Evolutionary conservation across 495 filamentous ascomycete species (phyloP).

Genomic region (Penicillium dipodomyicola): DNA sequence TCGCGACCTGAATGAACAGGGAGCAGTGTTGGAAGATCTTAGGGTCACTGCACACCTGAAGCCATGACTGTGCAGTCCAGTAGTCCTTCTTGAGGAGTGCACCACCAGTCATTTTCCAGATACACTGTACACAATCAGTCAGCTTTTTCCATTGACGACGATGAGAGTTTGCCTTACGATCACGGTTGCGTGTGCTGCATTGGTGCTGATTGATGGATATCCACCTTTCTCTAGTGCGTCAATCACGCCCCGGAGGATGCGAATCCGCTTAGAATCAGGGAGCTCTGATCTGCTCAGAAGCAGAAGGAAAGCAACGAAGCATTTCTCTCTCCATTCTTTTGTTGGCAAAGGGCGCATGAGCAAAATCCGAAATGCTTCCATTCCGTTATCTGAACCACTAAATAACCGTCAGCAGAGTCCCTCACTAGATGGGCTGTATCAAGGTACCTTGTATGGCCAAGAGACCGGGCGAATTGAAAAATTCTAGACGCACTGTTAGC

Average conservation of each 20-base stretch:
- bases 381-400: background rate
- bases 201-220: conserved; percentile 42
- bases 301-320: conserved; percentile 55
- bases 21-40: conserved; percentile 62
- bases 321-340: conserved; percentile 61
- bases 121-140: conserved; percentile 49
- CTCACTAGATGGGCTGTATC: too few species aligned
- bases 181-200: conserved; percentile 67
- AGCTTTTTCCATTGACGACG: background rate
- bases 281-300: conserved; percentile 50
- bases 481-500: background rate
- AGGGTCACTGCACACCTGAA: conserved; percentile 60
- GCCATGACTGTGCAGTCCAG: conserved; percentile 65
- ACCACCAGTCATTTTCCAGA: conserved; percentile 73
- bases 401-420: background rate
- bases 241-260: conserved; percentile 37
- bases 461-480: background rate
- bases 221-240: conserved; percentile 35
- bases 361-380: conserved; percentile 59
- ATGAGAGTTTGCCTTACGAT: conserved; percentile 48
- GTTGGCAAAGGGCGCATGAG: conserved; percentile 33
- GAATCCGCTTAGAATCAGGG: conserved; percentile 19
- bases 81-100: conserved; percentile 52
- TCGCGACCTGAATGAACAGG: conserved; percentile 59
- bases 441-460: background rate